phyloP scores from a whole-genome alignment of 192 early-diverging fungal species.

The Coemansia sp. region DNA sequence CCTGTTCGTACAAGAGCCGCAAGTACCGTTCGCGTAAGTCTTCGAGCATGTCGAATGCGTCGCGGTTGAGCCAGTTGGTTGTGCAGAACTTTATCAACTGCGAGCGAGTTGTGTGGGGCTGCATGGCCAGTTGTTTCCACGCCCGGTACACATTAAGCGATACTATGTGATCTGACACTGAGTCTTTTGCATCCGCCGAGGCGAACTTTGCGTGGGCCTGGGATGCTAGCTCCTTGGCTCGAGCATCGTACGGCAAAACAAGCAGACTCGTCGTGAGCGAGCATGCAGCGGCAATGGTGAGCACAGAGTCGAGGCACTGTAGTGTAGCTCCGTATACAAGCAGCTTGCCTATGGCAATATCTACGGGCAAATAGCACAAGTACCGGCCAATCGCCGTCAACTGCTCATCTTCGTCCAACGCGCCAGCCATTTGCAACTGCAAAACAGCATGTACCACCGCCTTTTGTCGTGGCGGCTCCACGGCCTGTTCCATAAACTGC shows the following conservation, averaged over 20 bases:
- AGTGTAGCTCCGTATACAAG: slow-evolving; percentile 71
- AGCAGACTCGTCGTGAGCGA: neutral
- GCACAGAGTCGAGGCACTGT: slow-evolving; percentile 71
- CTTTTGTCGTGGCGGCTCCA: slow-evolving; percentile 70
- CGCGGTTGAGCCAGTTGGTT: slow-evolving; percentile 9
- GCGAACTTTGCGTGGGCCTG: neutral
- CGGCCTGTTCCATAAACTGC: slow-evolving; percentile 57
- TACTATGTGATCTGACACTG: neutral
- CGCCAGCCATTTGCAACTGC: slow-evolving; percentile 30
- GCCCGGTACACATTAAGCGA: neutral
- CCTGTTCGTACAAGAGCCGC: slow-evolving; percentile 2
- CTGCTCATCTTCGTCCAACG: slow-evolving; percentile 28
- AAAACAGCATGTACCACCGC: slow-evolving; percentile 62
- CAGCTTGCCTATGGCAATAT: slow-evolving; percentile 74
- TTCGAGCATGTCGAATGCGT: slow-evolving; percentile 26
- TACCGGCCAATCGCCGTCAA: slow-evolving; percentile 75
- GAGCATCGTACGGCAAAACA: neutral
- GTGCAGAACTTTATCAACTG: too few relatives aligned
- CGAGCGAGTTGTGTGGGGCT: neutral
- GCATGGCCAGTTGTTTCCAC: neutral
- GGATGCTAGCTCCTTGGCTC: neutral
- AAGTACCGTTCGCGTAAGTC: slow-evolving; percentile 37
- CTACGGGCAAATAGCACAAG: slow-evolving; percentile 71
- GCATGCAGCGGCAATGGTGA: slow-evolving; percentile 64
- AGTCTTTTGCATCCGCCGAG: neutral